Evolutionary conservation across 495 filamentous ascomycete genomes (phyloP).

Genomic region (Jackrogersella multiformis): DNA sequence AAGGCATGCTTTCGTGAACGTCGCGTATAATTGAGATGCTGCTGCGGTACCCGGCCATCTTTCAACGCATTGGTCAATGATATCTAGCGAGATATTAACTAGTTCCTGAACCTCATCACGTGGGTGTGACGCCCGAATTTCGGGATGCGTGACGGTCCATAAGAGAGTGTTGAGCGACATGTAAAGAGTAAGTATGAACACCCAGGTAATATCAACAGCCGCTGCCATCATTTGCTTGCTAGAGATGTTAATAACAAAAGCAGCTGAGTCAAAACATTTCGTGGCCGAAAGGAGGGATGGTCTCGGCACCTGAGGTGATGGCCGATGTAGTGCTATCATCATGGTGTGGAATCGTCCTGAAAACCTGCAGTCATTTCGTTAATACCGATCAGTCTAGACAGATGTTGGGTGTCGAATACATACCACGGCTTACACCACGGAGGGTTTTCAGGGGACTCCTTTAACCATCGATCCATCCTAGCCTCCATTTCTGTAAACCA

Average conservation of each 20-base stretch:
- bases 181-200: slow-evolving; percentile 86
- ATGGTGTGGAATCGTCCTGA: slow-evolving; percentile 81
- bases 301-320: slow-evolving; percentile 88
- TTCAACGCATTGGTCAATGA: slow-evolving; percentile 76
- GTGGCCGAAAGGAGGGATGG: slow-evolving; percentile 77
- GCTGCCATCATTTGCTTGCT: slow-evolving; percentile 76
- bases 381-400: not conserved
- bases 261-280: slow-evolving; percentile 81
- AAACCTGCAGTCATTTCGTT: slow-evolving; percentile 66
- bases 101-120: slow-evolving; percentile 76
- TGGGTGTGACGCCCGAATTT: slow-evolving; percentile 74
- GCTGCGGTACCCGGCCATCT: slow-evolving; percentile 89
- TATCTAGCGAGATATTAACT: slow-evolving; percentile 75
- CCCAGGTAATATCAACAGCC: slow-evolving; percentile 88
- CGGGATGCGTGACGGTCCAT: slow-evolving; percentile 81
- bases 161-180: slow-evolving; percentile 87
- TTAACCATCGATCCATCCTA: slow-evolving; percentile 77
- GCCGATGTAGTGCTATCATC: slow-evolving; percentile 82
- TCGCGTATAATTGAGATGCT: slow-evolving; percentile 80
- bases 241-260: slow-evolving; percentile 80
- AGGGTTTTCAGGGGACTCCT: slow-evolving; percentile 55
- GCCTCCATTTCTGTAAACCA: slow-evolving; percentile 85
- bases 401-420: slow-evolving; percentile 12
- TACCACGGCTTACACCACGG: slow-evolving; percentile 65
- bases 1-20: slow-evolving; percentile 81